Evolutionary conservation across 2,329 filamentous ascomycete species (phyloP), one percentile per base, ranked within the genome.

Genomic region (Neonectria coccinea): DNA sequence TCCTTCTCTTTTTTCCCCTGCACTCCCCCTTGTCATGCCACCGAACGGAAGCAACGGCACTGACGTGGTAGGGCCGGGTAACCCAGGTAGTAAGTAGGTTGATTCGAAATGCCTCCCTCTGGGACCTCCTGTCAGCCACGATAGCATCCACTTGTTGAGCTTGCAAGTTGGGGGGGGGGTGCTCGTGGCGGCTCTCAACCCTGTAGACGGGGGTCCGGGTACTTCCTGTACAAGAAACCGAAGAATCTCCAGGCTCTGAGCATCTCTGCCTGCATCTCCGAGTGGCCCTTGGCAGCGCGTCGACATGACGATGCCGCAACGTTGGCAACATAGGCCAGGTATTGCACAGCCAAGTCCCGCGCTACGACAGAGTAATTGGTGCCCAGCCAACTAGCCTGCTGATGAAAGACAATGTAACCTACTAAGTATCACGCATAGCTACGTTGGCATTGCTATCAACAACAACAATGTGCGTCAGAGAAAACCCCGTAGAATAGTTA

Each of bases 131-230:
- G 29, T 27, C 45, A 62, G 27, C 45, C 59, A 41, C 25, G 50
- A 36, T 22, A 18, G 22, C 29, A 47, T 57, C 59, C 53, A 44
- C 48, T 57, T 48, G 33, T 45, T 58, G 48, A 63, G 48, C 41
- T 58, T 39, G 14, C 36, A 39, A 16, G 36, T 39, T 7, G n/a
- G n/a, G n/a, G n/a, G 31, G 41, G 25, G 27, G 39, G 39, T 54
- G 29, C 8, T 42, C 33, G 60, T 52, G 59, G 54, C 47, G 29
- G 54, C 52, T 57, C 54, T 14, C 18, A 39, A 29, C 60, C 55
- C 42, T 58, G 55, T 18, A 33, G 50, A 18, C 54, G 53, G 41
- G 14, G 60, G 59, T 29, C 16, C 18, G 41, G 16, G 54, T 22
- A 41, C 31, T 25, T 11, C n/a, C n/a, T 20, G 39, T 44, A 58